Evolutionary conservation across 78 protist species (phyloP).

Genomic region (Trichosphaerium sp.): DNA sequence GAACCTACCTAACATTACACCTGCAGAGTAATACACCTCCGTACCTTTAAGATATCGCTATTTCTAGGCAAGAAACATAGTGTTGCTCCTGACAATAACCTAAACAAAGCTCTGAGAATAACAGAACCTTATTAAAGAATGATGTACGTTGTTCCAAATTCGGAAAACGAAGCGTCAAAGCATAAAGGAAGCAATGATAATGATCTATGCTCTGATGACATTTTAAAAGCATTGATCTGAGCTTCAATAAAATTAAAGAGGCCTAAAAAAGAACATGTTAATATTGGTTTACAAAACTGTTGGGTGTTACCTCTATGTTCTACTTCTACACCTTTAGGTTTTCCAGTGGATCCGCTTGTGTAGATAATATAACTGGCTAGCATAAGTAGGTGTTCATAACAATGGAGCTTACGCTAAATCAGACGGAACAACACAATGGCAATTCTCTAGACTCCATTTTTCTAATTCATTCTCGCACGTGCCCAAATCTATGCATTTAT

Average conservation of each 20-base stretch:
- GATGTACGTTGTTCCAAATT: slow-evolving; percentile 26
- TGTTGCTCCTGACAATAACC: slow-evolving; percentile 6
- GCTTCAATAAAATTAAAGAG: slow-evolving; percentile 5
- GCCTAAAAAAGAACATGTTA: too few relatives aligned
- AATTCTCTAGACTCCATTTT: too few relatives aligned
- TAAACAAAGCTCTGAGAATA: too few relatives aligned
- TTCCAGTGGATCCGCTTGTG: slow-evolving; percentile 26
- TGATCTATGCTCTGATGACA: slow-evolving; percentile 1
- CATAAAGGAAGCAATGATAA: slow-evolving; percentile 34
- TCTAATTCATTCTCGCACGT: too few relatives aligned
- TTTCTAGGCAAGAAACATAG: not conserved
- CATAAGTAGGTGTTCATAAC: too few relatives aligned
- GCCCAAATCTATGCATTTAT: too few relatives aligned
- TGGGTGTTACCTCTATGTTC: slow-evolving; percentile 25
- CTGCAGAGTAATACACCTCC: too few relatives aligned
- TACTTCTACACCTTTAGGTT: slow-evolving; percentile 27
- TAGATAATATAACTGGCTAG: slow-evolving; percentile 34
- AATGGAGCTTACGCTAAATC: too few relatives aligned
- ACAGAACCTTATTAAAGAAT: too few relatives aligned
- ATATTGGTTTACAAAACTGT: too few relatives aligned
- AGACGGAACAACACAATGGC: too few relatives aligned
- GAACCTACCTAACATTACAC: too few relatives aligned
- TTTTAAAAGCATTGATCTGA: slow-evolving; percentile 11
- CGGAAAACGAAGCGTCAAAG: slow-evolving; percentile 32
- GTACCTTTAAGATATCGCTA: not conserved